A percentile compares a stretch with the other conserved stretches of the same genome.
Evolutionary conservation across 768 basidiomycete genomes (phyloP).

Genomic region (Neoboletus magnificus): DNA sequence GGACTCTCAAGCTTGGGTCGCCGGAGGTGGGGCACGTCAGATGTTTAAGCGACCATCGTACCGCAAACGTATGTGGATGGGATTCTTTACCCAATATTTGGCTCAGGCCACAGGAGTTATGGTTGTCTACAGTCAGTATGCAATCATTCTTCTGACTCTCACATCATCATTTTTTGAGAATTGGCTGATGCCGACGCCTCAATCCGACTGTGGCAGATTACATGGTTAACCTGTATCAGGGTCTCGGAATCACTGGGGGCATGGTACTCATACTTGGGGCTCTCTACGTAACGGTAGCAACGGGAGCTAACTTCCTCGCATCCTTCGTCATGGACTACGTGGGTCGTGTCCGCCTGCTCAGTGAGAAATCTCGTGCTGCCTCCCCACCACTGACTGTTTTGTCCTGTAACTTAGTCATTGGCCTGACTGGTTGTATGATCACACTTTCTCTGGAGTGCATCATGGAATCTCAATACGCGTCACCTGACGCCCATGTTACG

Average conservation of each 20-base stretch:
- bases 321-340: not conserved
- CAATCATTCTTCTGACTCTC: not conserved
- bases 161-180: not conserved
- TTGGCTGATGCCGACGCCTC: not conserved
- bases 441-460: not conserved
- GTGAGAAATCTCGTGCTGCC: not conserved
- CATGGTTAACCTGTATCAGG: not conserved
- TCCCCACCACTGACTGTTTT: not conserved
- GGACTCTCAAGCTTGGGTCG: not conserved
- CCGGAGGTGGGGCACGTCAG: not conserved
- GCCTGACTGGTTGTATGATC: not conserved
- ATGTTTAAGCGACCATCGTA: not conserved
- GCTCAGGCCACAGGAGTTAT: not conserved
- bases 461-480: not conserved
- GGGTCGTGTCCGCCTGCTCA: not conserved
- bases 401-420: not conserved
- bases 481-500: not conserved
- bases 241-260: not conserved
- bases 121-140: conserved; percentile 1
- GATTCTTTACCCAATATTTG: not conserved
- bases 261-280: not conserved
- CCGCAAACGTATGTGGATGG: conserved; percentile 4
- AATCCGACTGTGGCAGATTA: not conserved
- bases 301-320: not conserved
- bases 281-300: not conserved